A percentile compares a stretch with the other conserved stretches of the same genome.
phyloP scores from a whole-genome alignment of 2,329 filamentous ascomycete species.

The Rhinocladiella similis region DNA sequence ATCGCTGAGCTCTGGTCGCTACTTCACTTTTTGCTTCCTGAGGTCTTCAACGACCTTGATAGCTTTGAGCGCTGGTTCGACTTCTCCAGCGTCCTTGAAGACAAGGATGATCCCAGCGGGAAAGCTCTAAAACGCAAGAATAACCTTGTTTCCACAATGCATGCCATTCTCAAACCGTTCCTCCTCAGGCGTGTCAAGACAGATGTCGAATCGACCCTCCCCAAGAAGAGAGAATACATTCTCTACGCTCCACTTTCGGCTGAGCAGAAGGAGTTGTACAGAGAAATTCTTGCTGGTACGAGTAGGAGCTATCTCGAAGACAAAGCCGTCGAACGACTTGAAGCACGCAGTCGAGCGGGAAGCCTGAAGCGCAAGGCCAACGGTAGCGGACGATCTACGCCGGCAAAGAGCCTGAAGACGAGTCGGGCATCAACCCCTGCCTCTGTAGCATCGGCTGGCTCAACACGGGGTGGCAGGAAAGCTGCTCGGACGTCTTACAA shows the following conservation, averaged over 20 bases:
- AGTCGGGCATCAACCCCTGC: slow-evolving; percentile 74
- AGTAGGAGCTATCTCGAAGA: slow-evolving; percentile 50
- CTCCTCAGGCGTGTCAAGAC: slow-evolving; percentile 85
- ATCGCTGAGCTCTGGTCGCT: slow-evolving; percentile 92
- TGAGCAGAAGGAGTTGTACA: slow-evolving; percentile 88
- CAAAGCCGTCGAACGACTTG: slow-evolving; percentile 52
- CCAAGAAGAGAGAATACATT: slow-evolving; percentile 95
- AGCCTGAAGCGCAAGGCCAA: slow-evolving; percentile 60
- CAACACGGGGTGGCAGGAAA: slow-evolving; percentile 52
- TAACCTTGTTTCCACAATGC: slow-evolving; percentile 81
- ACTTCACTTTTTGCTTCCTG: slow-evolving; percentile 87
- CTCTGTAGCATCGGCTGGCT: slow-evolving; percentile 48
- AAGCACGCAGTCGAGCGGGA: slow-evolving; percentile 43
- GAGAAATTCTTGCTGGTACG: slow-evolving; percentile 80
- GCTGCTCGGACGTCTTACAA: slow-evolving; percentile 57
- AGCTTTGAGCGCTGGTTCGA: slow-evolving; percentile 97
- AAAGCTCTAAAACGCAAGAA: slow-evolving; percentile 71
- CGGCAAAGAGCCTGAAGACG: slow-evolving; percentile 72
- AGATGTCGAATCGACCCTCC: slow-evolving; percentile 87
- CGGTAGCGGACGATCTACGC: slow-evolving; percentile 46
- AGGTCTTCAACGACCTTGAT: slow-evolving; percentile 89
- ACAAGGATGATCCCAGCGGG: slow-evolving; percentile 74
- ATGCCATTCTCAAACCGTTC: slow-evolving; percentile 89
- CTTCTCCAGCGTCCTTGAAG: slow-evolving; percentile 87
- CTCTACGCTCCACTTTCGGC: slow-evolving; percentile 88